Conservation (phyloP, 1,284 basidiomycete species). For the Termitomyces sp. region DNA sequence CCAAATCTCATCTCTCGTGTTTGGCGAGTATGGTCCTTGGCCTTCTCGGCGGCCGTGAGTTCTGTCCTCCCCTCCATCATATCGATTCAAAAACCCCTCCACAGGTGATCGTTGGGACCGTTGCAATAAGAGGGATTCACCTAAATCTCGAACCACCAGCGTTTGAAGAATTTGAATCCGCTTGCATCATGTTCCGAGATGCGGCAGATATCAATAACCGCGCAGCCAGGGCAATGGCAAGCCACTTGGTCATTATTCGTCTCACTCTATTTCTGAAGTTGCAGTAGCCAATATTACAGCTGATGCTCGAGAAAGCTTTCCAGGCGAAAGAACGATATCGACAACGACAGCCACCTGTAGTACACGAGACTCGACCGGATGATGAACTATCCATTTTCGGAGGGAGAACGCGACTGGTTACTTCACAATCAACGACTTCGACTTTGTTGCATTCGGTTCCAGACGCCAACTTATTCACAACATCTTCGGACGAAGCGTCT, state of each 20-base stretch:
- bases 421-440: neutral
- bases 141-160: conserved; percentile 36
- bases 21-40: conserved; percentile 46
- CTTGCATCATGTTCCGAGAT: conserved; percentile 34
- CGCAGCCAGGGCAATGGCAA: conserved; percentile 39
- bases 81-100: neutral
- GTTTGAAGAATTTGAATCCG: conserved; percentile 35
- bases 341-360: conserved; percentile 17
- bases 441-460: neutral
- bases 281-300: conserved; percentile 32
- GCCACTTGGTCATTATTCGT: neutral
- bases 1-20: conserved; percentile 37
- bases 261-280: neutral
- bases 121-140: conserved; percentile 35
- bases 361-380: conserved; percentile 20
- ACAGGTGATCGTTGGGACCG: conserved; percentile 40
- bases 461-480: neutral
- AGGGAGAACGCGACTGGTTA: conserved; percentile 23
- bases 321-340: conserved; percentile 24
- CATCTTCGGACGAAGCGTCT: neutral
- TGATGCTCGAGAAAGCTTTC: conserved; percentile 33
- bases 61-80: neutral
- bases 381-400: conserved; percentile 40
- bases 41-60: conserved; percentile 40
- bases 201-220: conserved; percentile 40